Conservation (phyloP, 2,329 filamentous ascomycete genomes). For the Parascedosporium putredinis region DNA sequence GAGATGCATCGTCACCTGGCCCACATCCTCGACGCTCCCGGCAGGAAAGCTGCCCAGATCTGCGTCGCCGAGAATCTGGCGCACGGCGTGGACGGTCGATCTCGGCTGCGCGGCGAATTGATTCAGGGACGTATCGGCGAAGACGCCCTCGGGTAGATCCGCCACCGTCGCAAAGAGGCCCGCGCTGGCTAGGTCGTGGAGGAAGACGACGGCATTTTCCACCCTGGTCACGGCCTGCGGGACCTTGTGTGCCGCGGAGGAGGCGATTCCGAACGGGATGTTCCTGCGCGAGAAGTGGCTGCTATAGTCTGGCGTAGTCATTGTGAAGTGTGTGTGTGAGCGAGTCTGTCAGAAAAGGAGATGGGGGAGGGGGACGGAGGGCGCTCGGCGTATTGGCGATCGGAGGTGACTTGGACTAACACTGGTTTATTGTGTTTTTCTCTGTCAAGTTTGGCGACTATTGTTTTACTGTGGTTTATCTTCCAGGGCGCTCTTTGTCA, state of each 20-base stretch:
- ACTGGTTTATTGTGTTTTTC: too few species aligned
- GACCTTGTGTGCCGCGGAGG: slow-evolving; percentile 37
- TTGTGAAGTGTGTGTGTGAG: neutral
- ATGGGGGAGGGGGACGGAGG: too few species aligned
- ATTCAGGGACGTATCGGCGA: neutral
- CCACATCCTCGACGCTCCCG: slow-evolving; percentile 18
- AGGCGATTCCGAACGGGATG: slow-evolving; percentile 67
- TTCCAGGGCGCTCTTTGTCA: too few species aligned
- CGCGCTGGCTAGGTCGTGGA: slow-evolving; percentile 56
- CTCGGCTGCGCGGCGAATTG: neutral
- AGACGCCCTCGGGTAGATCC: slow-evolving; percentile 7
- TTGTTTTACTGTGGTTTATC: too few species aligned
- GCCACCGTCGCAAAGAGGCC: slow-evolving; percentile 10
- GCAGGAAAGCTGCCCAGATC: slow-evolving; percentile 9
- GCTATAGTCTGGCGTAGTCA: slow-evolving; percentile 10
- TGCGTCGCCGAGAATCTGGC: slow-evolving; percentile 49
- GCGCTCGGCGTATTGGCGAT: too few species aligned
- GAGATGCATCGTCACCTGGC: slow-evolving; percentile 54
- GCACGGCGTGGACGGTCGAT: slow-evolving; percentile 43
- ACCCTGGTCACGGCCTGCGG: slow-evolving; percentile 40
- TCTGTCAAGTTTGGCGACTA: too few species aligned
- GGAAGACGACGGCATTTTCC: slow-evolving; percentile 44
- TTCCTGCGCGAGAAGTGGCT: slow-evolving; percentile 56
- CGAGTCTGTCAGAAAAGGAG: too few species aligned
- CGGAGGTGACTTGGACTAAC: too few species aligned